A percentile compares a stretch with the other conserved stretches of the same genome.
Evolutionary conservation across 306 rosid species (phyloP).

Genomic region (Dalbergia oliveri): DNA sequence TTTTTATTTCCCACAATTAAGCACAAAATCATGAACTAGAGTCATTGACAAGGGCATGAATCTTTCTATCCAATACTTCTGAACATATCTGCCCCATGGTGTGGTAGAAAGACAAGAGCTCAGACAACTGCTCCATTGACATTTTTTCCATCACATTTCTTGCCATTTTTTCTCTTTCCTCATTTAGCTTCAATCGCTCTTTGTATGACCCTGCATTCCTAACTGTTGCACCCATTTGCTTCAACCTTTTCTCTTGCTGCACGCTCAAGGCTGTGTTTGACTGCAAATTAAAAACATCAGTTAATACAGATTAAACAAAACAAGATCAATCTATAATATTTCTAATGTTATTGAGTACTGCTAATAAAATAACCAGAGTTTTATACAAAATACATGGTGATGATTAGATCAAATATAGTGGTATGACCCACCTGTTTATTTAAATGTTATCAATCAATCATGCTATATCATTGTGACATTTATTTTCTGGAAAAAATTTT

Average conservation of each 20-base stretch:
- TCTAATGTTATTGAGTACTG: too few relatives aligned
- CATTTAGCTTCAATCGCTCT: conserved; percentile 69
- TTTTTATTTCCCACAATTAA: conserved; percentile 21
- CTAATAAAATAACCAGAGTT: too few relatives aligned
- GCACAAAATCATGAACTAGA: conserved; percentile 22
- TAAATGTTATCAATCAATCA: too few relatives aligned
- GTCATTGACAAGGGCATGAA: conserved; percentile 60
- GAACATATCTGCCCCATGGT: conserved; percentile 86
- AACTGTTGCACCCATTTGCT: conserved; percentile 98
- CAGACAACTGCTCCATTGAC: conserved; percentile 77
- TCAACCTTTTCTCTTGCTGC: conserved; percentile 85
- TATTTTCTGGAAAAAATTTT: too few relatives aligned
- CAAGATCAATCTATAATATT: too few relatives aligned
- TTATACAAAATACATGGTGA: too few relatives aligned
- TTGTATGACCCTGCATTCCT: conserved; percentile 82
- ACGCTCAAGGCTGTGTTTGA: conserved; percentile 82
- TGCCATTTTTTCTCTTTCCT: conserved; percentile 71
- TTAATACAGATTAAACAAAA: neutral
- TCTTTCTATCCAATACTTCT: conserved; percentile 71
- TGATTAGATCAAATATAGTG: too few relatives aligned
- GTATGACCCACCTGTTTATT: too few relatives aligned
- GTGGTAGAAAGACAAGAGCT: conserved; percentile 82
- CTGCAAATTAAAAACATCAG: conserved; percentile 53
- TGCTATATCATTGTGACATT: too few relatives aligned
- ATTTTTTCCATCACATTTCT: conserved; percentile 82